Evolutionary conservation across 495 filamentous ascomycete species (phyloP).

Genomic region (Gamarada debralockiae): DNA sequence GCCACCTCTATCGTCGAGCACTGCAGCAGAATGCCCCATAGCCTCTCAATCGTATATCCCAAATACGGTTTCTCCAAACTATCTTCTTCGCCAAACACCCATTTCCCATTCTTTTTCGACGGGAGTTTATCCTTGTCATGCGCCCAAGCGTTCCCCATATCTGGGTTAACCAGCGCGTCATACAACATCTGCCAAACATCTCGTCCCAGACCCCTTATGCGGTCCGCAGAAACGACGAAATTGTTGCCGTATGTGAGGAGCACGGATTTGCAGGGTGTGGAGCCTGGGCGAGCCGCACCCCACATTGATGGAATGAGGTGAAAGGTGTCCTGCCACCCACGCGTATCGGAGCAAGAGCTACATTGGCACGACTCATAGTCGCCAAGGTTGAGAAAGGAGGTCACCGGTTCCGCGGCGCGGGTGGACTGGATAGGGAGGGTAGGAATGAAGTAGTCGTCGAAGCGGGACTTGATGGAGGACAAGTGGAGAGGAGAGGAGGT

Average conservation of each 20-base stretch:
- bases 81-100: constrained; percentile 12
- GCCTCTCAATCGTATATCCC: constrained; percentile 39
- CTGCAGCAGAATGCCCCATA: constrained; percentile 39
- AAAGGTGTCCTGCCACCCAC: constrained; percentile 31
- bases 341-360: constrained; percentile 30
- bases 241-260: constrained; percentile 39
- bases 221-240: constrained; percentile 37
- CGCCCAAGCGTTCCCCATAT: constrained; percentile 27
- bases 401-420: constrained; percentile 24
- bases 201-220: constrained; percentile 30
- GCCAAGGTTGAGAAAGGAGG: constrained; percentile 39
- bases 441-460: constrained; percentile 27
- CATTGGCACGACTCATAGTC: constrained; percentile 30
- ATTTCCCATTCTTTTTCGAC: constrained; percentile 16
- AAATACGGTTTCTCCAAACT: constrained; percentile 31
- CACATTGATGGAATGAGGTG: constrained; percentile 28
- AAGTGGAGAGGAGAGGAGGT: constrained; percentile 28
- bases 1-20: constrained; percentile 32
- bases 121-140: constrained; percentile 18
- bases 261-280: constrained; percentile 19
- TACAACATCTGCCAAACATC: constrained; percentile 28
- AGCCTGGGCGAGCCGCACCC: constrained; percentile 2
- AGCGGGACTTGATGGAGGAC: constrained; percentile 24
- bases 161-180: constrained; percentile 25
- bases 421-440: constrained; percentile 4